Evolutionary conservation across 2,329 filamentous ascomycete species (phyloP).

Genomic region (Sporothrix sp.): DNA sequence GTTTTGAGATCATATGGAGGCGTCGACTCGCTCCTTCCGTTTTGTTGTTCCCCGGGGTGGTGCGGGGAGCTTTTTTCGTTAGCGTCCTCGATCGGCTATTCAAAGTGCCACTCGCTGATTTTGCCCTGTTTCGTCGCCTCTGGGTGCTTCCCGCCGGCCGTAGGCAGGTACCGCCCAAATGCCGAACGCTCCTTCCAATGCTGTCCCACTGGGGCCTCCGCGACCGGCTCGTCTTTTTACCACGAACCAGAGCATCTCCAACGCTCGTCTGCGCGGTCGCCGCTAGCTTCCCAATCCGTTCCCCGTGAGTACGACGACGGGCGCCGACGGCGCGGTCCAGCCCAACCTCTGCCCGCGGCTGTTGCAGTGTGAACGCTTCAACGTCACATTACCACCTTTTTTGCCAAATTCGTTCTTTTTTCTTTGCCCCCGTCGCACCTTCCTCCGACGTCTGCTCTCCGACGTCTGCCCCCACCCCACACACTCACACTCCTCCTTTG

Average conservation of each 20-base stretch:
- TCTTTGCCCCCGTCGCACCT: not conserved
- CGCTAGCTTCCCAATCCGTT: slow-evolving; percentile 1
- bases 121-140: not conserved
- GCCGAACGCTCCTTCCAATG: not conserved
- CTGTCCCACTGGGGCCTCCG: slow-evolving; percentile 7
- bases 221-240: slow-evolving; percentile 11
- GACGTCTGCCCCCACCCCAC: too few species aligned
- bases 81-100: slow-evolving; percentile 5
- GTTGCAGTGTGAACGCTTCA: too few species aligned
- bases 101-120: slow-evolving; percentile 1
- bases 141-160: too few species aligned
- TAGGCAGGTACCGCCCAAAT: too few species aligned
- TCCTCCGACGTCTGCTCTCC: not conserved
- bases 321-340: too few species aligned
- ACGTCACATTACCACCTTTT: too few species aligned
- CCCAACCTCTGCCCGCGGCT: too few species aligned
- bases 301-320: not conserved
- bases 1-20: too few species aligned
- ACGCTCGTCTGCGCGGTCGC: not conserved
- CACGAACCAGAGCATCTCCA: slow-evolving; percentile 14
- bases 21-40: not conserved
- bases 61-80: not conserved
- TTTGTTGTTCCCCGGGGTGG: not conserved
- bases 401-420: too few species aligned
- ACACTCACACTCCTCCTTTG: too few species aligned